Evolutionary conservation across 441 rosid genomes (phyloP), one percentile per base, ranked within the genome.

Genomic region (Eruca vesicaria): DNA sequence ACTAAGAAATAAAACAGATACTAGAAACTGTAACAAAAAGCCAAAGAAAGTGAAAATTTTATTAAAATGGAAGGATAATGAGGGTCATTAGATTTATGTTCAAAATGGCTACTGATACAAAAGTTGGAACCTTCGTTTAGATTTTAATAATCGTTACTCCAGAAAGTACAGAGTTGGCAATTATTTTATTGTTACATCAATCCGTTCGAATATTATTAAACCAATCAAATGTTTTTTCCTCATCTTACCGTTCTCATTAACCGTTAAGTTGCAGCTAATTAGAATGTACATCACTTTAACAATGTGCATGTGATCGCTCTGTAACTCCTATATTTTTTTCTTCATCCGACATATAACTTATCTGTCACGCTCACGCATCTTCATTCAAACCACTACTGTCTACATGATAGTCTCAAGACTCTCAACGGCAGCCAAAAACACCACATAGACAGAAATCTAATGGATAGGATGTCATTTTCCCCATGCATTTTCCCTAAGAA

Each of bases 151-250:
- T 63, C 26, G 9, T 15, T 64, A 11, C 36, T 81, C 78, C 84
- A 60, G 79, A 78, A 63, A 31, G 11, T 78, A 15, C 79, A 81
- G n/a, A n/a, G n/a, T n/a, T n/a, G 80, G 71, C 82, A 53, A 32
- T 61, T 31, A 21, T 67, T 60, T 65, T 63, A 15, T 53, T 61
- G 55, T 41, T 32, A 66, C 65, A 59, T 71, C 69, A 60, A n/a
- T 43, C 21, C 7, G 20, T 31, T 15, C 15, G 7, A 14, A 29
- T 48, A 57, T 65, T 53, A 41, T n/a, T 12, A 16, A 52, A 48
- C 9, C 41, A 21, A 20, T 20, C 15, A 33, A 59, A 33, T 9
- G 0, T 11, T 53, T 53, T 64, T 53, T 45, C 67, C 32, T 57
- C 33, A 32, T 9, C 57, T 14, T 71, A 9, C 35, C 9, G 8